Base-by-base conservation (phyloP, 2,329 filamentous ascomycete species). In the Exophiala oligosperma region DNA sequence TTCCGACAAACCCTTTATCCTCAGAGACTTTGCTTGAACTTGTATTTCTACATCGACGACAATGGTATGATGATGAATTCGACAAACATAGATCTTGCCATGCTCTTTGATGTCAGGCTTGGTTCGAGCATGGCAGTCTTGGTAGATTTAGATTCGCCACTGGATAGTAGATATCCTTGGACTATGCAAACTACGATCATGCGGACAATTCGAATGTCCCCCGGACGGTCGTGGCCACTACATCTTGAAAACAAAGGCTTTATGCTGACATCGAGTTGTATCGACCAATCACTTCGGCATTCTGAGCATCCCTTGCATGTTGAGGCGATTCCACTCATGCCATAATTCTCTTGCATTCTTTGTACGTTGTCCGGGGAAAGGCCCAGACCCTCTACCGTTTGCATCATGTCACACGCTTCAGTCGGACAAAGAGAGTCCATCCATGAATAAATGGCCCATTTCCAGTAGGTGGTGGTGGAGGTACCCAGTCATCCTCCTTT, bases 281-380 rank as follows among this genome's bases (percentile, higher is more conserved):
- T 17, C 2, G 40, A 43, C 32, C 40, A 38, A 17, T 29, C 37
- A 17, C 49, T 3, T 40, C 17, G 48, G 53, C 48, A 41, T 21
- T 24, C n/a, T 12, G 26, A 2, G 2, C n/a, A n/a, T 44, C n/a
- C 56, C 49, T 17, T 56, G 49, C 49, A 40, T 21, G 59, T 32
- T 49, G 55, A 58, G 49, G 55, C 56, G 54, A 32, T 24, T 52
- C 51, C 21, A 3, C 8, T 17, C 8, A 12, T 11, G 29, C 38
- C 32, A 37, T 52, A 23, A 48, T 24, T 41, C 32, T 17, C 28
- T 40, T 44, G 23, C 59, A 61, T 61, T 61, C 59, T 52, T 61
- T 61, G 55, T 59, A 11, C 26, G 59, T 61, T 56, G 56, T 48
- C 59, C 48, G 21, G 49, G 55, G 23, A 38, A 61, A 50, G 40